These are phyloP conservation scores for Hura crepitans DNA, from an alignment of 441 rosid species.

Conservation along the genomic window DNA sequence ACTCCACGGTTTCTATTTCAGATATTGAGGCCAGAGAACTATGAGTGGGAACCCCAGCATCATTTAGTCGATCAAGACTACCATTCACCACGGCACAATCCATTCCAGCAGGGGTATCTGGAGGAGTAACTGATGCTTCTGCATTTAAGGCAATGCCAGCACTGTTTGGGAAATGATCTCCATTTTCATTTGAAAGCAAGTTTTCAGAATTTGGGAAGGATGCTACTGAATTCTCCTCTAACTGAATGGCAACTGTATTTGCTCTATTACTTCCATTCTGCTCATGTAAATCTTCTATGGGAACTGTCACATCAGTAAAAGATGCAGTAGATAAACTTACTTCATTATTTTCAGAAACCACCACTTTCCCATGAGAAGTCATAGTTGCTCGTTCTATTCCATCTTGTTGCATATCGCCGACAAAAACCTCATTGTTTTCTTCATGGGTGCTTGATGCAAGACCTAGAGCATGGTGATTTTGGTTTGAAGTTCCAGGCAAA, in stretches of 20 bases:
- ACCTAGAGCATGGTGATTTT: conserved; percentile 47
- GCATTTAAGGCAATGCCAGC: conserved; percentile 32
- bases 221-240: conserved; percentile 38
- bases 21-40: conserved; percentile 44
- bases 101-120: conserved; percentile 34
- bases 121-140: conserved; percentile 34
- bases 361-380: conserved; percentile 36
- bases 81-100: conserved; percentile 24
- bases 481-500: conserved; percentile 51
- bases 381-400: conserved; percentile 32
- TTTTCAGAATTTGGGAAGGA: conserved; percentile 29
- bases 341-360: conserved; percentile 38
- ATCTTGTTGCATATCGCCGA: conserved; percentile 30
- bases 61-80: conserved; percentile 34
- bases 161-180: conserved; percentile 34
- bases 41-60: conserved; percentile 36
- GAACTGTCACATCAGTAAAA: conserved; percentile 19
- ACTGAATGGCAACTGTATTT: conserved; percentile 25
- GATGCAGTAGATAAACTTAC: conserved; percentile 28
- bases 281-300: conserved; percentile 29
- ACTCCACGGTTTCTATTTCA: conserved; percentile 55
- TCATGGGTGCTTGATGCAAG: conserved; percentile 38
- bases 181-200: conserved; percentile 31
- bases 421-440: conserved; percentile 37
- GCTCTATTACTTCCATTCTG: conserved; percentile 31